These are phyloP conservation scores for Encephalitozoon intestinalis DNA, from an alignment of 371 early-diverging fungal species.

Conservation along the genomic window DNA sequence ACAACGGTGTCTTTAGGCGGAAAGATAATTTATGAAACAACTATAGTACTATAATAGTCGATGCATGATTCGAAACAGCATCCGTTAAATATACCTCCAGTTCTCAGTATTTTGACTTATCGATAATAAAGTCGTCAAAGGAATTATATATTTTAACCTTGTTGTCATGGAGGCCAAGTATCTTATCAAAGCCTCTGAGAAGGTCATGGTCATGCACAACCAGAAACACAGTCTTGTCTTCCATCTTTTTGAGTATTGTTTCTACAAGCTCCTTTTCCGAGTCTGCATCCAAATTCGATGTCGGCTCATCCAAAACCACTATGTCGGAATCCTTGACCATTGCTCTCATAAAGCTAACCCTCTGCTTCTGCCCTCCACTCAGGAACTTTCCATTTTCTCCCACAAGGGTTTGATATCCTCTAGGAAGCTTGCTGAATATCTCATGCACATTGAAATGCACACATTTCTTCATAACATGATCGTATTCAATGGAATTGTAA, in stretches of 20 bases:
- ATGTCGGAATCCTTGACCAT: slow-evolving; percentile 62
- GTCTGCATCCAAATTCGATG: slow-evolving; percentile 64
- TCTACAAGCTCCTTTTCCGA: slow-evolving; percentile 77
- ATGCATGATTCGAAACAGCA: not conserved
- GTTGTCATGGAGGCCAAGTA: slow-evolving; percentile 61
- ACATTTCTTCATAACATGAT: slow-evolving; percentile 18
- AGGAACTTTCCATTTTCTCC: slow-evolving; percentile 59
- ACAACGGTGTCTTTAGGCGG: not conserved
- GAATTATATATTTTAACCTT: slow-evolving; percentile 20
- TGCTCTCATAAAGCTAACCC: slow-evolving; percentile 66
- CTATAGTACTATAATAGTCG: not conserved
- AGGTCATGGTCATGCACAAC: slow-evolving; percentile 78
- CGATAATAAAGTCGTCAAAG: slow-evolving; percentile 23
- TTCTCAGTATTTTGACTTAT: not conserved
- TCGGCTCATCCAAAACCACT: slow-evolving; percentile 63
- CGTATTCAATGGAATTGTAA: not conserved
- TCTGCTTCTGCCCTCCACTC: slow-evolving; percentile 65
- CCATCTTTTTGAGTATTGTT: slow-evolving; percentile 69
- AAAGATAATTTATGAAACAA: not conserved
- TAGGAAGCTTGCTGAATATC: slow-evolving; percentile 61
- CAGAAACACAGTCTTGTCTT: slow-evolving; percentile 70
- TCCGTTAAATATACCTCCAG: not conserved
- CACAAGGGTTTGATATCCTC: slow-evolving; percentile 65
- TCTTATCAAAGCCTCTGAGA: slow-evolving; percentile 65
- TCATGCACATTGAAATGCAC: slow-evolving; percentile 33